phyloP scores from a whole-genome alignment of 768 basidiomycete genomes.

The Pleurotus cornucopiae region DNA sequence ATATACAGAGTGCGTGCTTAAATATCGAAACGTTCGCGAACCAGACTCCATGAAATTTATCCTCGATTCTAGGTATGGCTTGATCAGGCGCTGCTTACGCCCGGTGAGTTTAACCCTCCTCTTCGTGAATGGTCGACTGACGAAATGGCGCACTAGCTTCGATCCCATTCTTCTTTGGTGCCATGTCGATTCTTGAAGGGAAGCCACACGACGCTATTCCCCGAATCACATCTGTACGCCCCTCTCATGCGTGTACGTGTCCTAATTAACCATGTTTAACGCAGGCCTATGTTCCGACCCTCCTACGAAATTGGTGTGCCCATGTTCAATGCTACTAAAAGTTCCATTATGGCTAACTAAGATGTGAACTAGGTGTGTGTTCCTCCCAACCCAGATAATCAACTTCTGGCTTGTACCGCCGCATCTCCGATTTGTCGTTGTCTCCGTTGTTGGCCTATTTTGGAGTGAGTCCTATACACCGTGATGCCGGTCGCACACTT shows the following conservation, averaged over 20 bases:
- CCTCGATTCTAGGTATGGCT: slow-evolving; percentile 51
- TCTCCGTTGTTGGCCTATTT: slow-evolving; percentile 75
- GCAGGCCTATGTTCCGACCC: slow-evolving; percentile 68
- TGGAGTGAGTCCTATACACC: slow-evolving; percentile 59
- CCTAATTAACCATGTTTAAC: not conserved
- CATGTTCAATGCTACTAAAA: not conserved
- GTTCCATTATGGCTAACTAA: not conserved
- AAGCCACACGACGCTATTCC: slow-evolving; percentile 45
- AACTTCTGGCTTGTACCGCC: slow-evolving; percentile 78
- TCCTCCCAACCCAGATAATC: slow-evolving; percentile 71
- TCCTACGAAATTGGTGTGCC: slow-evolving; percentile 68
- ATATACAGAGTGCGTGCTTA: slow-evolving; percentile 51
- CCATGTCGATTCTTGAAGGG: slow-evolving; percentile 80
- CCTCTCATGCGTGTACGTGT: not conserved
- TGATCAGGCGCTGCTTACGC: slow-evolving; percentile 78
- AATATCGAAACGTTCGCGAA: too few species aligned
- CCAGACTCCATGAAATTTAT: too few species aligned
- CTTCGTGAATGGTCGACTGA: not conserved
- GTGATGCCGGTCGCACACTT: not conserved
- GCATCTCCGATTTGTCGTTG: slow-evolving; percentile 70
- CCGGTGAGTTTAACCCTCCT: slow-evolving; percentile 34
- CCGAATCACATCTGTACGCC: slow-evolving; percentile 42
- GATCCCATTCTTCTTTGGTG: slow-evolving; percentile 54
- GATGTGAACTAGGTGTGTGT: slow-evolving; percentile 50
- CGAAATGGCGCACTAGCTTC: slow-evolving; percentile 25